phyloP scores from a whole-genome alignment of 768 basidiomycete species.

The Leucosporidium yakuticum region DNA sequence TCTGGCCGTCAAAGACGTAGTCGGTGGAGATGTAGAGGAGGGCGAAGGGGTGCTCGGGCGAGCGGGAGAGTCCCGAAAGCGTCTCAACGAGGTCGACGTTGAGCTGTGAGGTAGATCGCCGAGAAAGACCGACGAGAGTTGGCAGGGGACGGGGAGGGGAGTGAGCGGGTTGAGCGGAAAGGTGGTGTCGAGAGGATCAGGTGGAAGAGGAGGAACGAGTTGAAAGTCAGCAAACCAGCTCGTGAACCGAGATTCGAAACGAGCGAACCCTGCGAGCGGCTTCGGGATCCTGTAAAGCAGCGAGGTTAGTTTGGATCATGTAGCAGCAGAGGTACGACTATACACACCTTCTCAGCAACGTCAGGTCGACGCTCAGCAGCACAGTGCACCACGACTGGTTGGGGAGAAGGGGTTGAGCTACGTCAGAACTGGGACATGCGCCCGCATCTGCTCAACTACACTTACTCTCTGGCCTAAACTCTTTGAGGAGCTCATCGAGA shows the following conservation, averaged over 20 bases:
- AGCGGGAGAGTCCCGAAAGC: constrained; percentile 62
- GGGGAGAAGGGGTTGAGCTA: constrained; percentile 43
- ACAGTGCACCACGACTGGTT: constrained; percentile 78
- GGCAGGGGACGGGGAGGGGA: neutral
- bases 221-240: neutral
- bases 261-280: constrained; percentile 56
- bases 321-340: constrained; percentile 24
- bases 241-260: no score
- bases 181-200: neutral
- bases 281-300: constrained; percentile 56
- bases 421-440: neutral
- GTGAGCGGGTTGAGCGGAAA: neutral
- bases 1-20: constrained; percentile 93
- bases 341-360: constrained; percentile 72
- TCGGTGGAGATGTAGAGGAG: constrained; percentile 93
- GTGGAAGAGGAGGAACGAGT: neutral
- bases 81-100: constrained; percentile 70
- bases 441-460: constrained; percentile 9
- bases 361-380: constrained; percentile 92
- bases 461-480: constrained; percentile 66
- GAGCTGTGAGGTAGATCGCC: constrained; percentile 50
- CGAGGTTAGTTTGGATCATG: neutral
- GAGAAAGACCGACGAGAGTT: neutral
- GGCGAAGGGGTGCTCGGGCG: constrained; percentile 52
- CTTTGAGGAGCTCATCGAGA: constrained; percentile 54